Conservation (phyloP, 2,329 filamentous ascomycete species). For the Pyricularia sp. region DNA sequence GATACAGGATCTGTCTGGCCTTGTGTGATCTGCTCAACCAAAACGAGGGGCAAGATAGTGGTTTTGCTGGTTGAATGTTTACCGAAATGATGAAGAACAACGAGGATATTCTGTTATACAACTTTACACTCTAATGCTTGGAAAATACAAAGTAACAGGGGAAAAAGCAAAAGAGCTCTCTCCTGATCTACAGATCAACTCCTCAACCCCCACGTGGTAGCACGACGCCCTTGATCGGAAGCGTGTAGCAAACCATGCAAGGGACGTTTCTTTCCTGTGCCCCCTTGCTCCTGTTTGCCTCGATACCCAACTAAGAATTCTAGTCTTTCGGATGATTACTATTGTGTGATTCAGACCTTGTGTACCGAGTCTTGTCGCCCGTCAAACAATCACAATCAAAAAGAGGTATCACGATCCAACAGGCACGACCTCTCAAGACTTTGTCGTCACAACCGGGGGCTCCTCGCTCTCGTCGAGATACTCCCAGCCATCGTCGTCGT, state of each 20-base stretch:
- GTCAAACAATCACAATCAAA: neutral
- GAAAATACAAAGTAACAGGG: neutral
- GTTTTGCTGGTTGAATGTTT: neutral
- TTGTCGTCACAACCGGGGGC: neutral
- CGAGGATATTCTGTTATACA: neutral
- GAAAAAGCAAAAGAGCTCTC: neutral
- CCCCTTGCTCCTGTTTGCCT: neutral
- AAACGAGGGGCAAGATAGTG: neutral
- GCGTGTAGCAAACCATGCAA: neutral
- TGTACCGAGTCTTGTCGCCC: neutral
- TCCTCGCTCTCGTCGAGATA: conserved; percentile 47
- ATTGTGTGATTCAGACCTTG: neutral
- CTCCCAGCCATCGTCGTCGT: conserved; percentile 29
- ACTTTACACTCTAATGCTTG: neutral
- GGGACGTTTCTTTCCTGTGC: no score
- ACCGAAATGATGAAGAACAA: neutral
- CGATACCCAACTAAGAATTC: neutral
- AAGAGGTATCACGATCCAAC: neutral
- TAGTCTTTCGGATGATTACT: neutral
- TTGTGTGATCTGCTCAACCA: neutral
- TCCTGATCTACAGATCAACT: neutral
- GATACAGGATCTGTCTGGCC: neutral
- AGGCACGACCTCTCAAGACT: neutral
- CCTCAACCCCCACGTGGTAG: no score
- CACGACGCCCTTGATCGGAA: neutral